Evolutionary conservation across 164 flowering plant genomes (phyloP), one percentile per base, ranked within the genome.

Genomic region (Protea cynaroides): DNA sequence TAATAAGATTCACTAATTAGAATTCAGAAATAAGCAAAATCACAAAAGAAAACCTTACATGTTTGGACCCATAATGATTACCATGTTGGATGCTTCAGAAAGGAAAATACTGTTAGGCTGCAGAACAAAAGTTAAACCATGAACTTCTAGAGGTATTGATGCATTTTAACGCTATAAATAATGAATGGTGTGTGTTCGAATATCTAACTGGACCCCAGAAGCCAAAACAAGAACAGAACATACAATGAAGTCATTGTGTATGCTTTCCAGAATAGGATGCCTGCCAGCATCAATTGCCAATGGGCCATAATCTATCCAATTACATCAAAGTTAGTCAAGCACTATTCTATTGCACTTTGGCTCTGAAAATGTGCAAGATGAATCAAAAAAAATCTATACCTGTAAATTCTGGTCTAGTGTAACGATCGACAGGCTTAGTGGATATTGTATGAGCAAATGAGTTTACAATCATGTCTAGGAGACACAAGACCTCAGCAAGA

Each of bases 371-470:
- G 60, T 46, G 57, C 24, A 18, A 49, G 15, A 25, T 14, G 62
- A 56, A 29, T 22, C 0, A 22, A 15, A 22, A 69, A 65, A 58
- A 38, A 46, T 66, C 25, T 70, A n/a, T n/a, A 87, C 99, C 85
- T 59, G 99, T 90, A 73, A 95, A 88, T 60, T 81, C 79, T 69
- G 99, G 97, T 69, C 98, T 84, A 47, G 86, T 80, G 65, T 95
- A 95, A 40, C 83, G 78, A 69, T 95, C 97, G 69, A 84, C 94
- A 37, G 94, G 94, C 84, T 87, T 92, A 53, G 87, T 82, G 36
- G 99, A 95, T 75, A 95, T 81, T 58, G 82, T 79, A 78, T 92
- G 85, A 65, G 99, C 99, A 86, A 95, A 95, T 79, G 99, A 88
- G 76, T 92, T 92, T 22, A 92, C 97, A 76, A 90, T 83, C 97